Base-by-base conservation (phyloP, 148 eudicot species). In the Camellia lanceoleosa region DNA sequence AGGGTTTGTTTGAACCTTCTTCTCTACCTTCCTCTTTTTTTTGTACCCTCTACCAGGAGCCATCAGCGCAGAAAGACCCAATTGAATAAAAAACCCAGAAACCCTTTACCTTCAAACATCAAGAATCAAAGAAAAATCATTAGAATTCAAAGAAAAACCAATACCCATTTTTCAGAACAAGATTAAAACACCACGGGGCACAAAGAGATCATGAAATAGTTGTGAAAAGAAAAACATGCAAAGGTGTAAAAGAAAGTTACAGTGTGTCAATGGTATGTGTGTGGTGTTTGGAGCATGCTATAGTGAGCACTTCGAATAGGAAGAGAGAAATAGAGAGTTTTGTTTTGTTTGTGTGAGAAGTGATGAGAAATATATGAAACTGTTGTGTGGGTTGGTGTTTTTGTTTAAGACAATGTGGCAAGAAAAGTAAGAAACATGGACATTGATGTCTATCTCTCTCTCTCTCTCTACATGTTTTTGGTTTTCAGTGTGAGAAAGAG, bases 21-120 rank as follows among this genome's bases (percentile, higher is more conserved):
- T 83, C 80, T 87, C 90, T 59, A 79, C 77, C 89, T 88, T 91
- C 78, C 88, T 89, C 70, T 76, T 92, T 92, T 87, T 93, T 79
- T 85, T 94, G 70, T 88, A 78, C 84, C 91, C 90, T 90, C 87
- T 90, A 38, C 87, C 73, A 80, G 90, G 97, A 74, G 87, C 97
- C 98, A 94, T 94, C 87, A 71, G 46, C 44, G 7, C 13, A 76
- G 38, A 68, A 43, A 80, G 30, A 74, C 73, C 87, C 90, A 84
- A 89, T 87, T 87, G 84, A 87, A 87, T 72, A 41, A 79, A 81
- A 80, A 87, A 87, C 85, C 79, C 88, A 51, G 83, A 81, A 84
- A 58, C 78, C 75, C 75, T 46, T 79, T 63, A 52, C 20, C 75
- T 80, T 58, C 46, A 85, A 78, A 77, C 73, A 73, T 19, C 78